These are phyloP conservation scores for Pulveroboletus sp. DNA, from an alignment of 768 basidiomycete species.

Conservation along the genomic window DNA sequence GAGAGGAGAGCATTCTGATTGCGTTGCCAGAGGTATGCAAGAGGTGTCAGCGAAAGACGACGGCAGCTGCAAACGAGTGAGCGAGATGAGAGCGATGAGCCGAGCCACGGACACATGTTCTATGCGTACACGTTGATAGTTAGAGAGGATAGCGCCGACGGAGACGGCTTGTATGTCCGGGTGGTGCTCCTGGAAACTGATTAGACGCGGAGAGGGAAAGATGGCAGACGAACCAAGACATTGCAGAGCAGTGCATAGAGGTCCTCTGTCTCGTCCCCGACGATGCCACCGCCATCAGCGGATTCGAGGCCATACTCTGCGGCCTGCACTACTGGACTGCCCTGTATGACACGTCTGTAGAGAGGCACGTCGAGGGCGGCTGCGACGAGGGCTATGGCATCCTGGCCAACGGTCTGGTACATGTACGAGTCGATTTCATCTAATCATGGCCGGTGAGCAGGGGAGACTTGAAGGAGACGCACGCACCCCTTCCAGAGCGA, in stretches of 20 bases:
- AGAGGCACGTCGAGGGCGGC: constrained; percentile 82
- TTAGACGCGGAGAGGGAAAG: neutral
- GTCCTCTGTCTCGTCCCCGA: constrained; percentile 96
- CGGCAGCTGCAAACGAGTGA: constrained; percentile 52
- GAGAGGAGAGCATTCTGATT: constrained; percentile 79
- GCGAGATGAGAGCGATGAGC: neutral
- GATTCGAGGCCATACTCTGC: constrained; percentile 79
- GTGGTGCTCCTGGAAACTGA: constrained; percentile 50
- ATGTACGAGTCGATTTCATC: constrained; percentile 98
- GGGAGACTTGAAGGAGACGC: neutral
- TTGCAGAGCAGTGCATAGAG: constrained; percentile 63
- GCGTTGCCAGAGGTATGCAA: constrained; percentile 93
- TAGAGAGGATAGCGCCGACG: constrained; percentile 95
- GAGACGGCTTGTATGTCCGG: constrained; percentile 85
- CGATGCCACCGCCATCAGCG: constrained; percentile 45
- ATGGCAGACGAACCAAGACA: constrained; percentile 64
- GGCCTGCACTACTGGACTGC: constrained; percentile 74
- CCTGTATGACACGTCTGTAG: constrained; percentile 75
- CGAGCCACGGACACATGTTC: constrained; percentile 81
- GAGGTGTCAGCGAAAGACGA: constrained; percentile 70
- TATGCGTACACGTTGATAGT: constrained; percentile 93
- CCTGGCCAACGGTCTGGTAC: constrained; percentile 99
- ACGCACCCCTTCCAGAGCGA: constrained; percentile 72
- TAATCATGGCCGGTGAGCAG: constrained; percentile 30
- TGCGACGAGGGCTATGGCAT: constrained; percentile 84